A percentile compares a stretch with the other conserved stretches of the same genome.
phyloP scores from a whole-genome alignment of 2,329 filamentous ascomycete genomes.

The Colletotrichum sp. region DNA sequence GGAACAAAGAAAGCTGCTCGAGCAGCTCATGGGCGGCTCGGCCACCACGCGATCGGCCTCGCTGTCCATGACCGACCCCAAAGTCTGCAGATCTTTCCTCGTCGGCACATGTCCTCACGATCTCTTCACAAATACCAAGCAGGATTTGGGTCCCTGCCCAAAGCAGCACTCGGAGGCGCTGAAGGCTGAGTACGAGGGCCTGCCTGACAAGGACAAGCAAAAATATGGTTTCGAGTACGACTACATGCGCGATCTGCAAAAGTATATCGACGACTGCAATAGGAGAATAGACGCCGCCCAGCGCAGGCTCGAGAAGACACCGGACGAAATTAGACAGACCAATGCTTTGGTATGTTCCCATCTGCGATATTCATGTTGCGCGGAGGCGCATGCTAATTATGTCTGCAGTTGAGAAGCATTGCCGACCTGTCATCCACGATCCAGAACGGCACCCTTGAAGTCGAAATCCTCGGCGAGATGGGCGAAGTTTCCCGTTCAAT shows the following conservation, averaged over 20 bases:
- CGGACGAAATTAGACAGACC: slow-evolving; percentile 95
- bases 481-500: slow-evolving; percentile 82
- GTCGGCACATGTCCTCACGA: slow-evolving; percentile 53
- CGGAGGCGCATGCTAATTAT: slow-evolving; percentile 32
- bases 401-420: slow-evolving; percentile 75
- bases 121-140: slow-evolving; percentile 99
- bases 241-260: slow-evolving; percentile 94
- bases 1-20: slow-evolving; percentile 97
- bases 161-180: slow-evolving; percentile 88
- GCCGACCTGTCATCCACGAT: slow-evolving; percentile 80
- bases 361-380: neutral
- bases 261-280: slow-evolving; percentile 97
- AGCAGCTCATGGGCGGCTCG: slow-evolving; percentile 89
- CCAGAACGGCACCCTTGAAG: slow-evolving; percentile 82
- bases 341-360: slow-evolving; percentile 70
- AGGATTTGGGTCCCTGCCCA: slow-evolving; percentile 89
- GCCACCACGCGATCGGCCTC: slow-evolving; percentile 77
- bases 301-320: slow-evolving; percentile 91
- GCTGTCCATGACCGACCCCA: slow-evolving; percentile 80
- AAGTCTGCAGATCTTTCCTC: slow-evolving; percentile 25
- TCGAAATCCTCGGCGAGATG: slow-evolving; percentile 83
- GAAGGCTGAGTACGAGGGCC: slow-evolving; percentile 85
- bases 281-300: slow-evolving; percentile 90
- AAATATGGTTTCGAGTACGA: slow-evolving; percentile 94
- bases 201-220: slow-evolving; percentile 73